Evolutionary conservation across 169 alveolate species (phyloP), one percentile per base, ranked within the genome.

Genomic region (Amoebophrya sp.): DNA sequence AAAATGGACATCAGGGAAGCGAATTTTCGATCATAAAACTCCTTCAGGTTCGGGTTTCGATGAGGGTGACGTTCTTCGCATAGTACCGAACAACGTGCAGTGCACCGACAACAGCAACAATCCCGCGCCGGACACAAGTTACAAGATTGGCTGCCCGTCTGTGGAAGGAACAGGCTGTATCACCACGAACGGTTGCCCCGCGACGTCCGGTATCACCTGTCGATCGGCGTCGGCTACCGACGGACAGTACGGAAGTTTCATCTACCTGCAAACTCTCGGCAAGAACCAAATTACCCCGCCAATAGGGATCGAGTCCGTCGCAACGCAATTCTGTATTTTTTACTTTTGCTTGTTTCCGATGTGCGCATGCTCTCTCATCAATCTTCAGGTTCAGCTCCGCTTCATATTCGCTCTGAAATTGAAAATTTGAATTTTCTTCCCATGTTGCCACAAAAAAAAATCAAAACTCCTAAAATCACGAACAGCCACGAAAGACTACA

Each of bases 121-220:
- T 25, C 83, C 83, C 83, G 83, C 83, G 1, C 83, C 83, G 83
- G 83, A 66, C 35, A 1, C 35, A 7, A 12, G 32, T 3, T 25
- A 66, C 83, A 66, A 66, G 83, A 25, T 66, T n/a, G 83, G 83
- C 10, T 66, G 83, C 32, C 83, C 83, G 32, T 66, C 83, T 66
- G 83, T 66, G 39, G 83, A 66, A 25, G 83, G 83, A 0, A 25
- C 38, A 7, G 83, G 83, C 32, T 66, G 83, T 25, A 66, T 66
- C 83, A 66, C 83, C 29, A n/a, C 29, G 35, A 25, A 18, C 35
- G 83, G 39, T 2, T 66, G 83, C 18, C 83, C 83, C 35, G 39
- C 35, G 39, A 66, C 0, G 2, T 66, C 83, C 83, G 83, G 83
- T 1, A 66, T 66, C 32, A 66, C 38, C 18, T 66, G 83, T 25